Evolutionary conservation across 2,329 filamentous ascomycete species (phyloP), one percentile per base, ranked within the genome.

Genomic region (Penicillium rolfsii): DNA sequence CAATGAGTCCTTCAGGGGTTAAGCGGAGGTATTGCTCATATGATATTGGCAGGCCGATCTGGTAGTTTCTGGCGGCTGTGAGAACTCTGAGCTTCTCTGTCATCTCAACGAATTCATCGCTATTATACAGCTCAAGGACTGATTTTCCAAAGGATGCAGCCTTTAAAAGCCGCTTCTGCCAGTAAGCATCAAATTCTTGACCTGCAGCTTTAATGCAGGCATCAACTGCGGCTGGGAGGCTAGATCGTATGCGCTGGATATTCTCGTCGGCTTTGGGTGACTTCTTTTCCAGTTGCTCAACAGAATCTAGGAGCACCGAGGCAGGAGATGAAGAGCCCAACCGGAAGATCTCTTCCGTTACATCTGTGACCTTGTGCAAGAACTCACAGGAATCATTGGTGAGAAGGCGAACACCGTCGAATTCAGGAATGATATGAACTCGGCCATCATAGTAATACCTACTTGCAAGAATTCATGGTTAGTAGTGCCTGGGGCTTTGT

Each of bases 51-150:
- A 99, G 81, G 2, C 95, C 95, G 56, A 98, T 85, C 70, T 96
- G 91, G 73, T 95, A 98, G 75, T 91, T 96, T 55, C 95, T 88
- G 12, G 94, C 90, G 6, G 94, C 94, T 70, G 97, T 98, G 52
- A 99, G 83, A 0, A 99, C 93, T 16, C 95, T 89, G 16, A 99
- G 80, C 0, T 89, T 95, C 76, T 99, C 94, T 68, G 93, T 97
- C 89, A 97, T 98, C 64, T 98, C 94, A 57, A 99, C 95, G 77
- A 98, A 99, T 66, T 99, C 94, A 72, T 99, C 95, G 72, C 93
- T 97, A 76, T 95, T 97, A 79, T 98, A 99, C 12, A 98, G 88
- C 70, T 98, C 95, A 3, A 99, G 84, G 0, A 98, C 95, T 0
- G 95, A 98, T 76, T 99, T 99, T 63, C 95, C 95, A 74, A 97